Conservation (phyloP, 2,329 filamentous ascomycete genomes). For the Trematosphaeria pertusa region DNA sequence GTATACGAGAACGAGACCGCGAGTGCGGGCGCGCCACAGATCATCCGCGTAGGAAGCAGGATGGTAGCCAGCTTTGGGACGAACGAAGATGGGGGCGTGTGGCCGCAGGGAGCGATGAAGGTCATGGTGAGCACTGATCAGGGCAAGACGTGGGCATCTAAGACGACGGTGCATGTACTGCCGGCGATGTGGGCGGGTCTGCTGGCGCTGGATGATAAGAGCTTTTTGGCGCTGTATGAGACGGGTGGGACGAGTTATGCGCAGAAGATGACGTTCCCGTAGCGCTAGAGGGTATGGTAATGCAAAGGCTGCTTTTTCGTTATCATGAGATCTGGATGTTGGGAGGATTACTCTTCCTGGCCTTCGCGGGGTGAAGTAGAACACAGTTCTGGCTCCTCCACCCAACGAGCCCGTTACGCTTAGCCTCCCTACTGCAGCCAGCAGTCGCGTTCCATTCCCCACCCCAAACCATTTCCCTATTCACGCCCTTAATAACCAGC, state of each 20-base stretch:
- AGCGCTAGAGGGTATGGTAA: too few relatives aligned
- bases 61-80: constrained; percentile 56
- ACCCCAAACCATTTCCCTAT: too few relatives aligned
- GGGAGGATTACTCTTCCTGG: too few relatives aligned
- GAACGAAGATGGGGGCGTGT: constrained; percentile 48
- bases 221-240: constrained; percentile 37
- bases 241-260: constrained; percentile 26
- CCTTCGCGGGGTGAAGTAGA: too few relatives aligned
- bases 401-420: too few relatives aligned
- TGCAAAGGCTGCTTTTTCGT: too few relatives aligned
- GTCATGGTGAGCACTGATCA: constrained; percentile 36
- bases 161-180: constrained; percentile 34
- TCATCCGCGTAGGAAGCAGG: constrained; percentile 52
- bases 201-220: constrained; percentile 30
- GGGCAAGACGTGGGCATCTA: constrained; percentile 36
- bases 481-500: too few relatives aligned
- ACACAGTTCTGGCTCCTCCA: too few relatives aligned
- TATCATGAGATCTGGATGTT: too few relatives aligned
- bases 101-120: constrained; percentile 26
- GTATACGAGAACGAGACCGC: constrained; percentile 48
- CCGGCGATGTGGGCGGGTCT: constrained; percentile 41
- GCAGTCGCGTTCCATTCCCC: too few relatives aligned
- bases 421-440: too few relatives aligned
- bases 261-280: constrained; percentile 35
- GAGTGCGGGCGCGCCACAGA: constrained; percentile 53